Percentiles rank a stretch among this genome's conserved stretches.
phyloP scores from a whole-genome alignment of 495 filamentous ascomycete genomes.

The Penicillium robsamsonii region DNA sequence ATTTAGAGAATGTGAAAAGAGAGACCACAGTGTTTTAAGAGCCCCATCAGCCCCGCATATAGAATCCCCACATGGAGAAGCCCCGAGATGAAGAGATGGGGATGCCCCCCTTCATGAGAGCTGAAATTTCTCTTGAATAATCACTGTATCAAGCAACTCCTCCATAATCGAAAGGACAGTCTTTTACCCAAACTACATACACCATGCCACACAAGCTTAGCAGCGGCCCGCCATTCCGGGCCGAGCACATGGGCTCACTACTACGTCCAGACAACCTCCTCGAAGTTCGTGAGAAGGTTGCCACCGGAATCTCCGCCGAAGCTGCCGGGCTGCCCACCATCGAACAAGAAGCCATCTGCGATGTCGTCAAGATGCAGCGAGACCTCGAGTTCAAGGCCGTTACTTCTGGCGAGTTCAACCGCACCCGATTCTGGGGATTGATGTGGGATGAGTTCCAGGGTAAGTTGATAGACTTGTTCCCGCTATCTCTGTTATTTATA shows the following conservation, averaged over 20 bases:
- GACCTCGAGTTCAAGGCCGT: slow-evolving; percentile 62
- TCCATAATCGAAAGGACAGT: not conserved
- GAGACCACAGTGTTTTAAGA: not conserved
- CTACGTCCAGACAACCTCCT: slow-evolving; percentile 62
- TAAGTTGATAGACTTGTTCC: slow-evolving; percentile 20
- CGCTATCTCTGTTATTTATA: slow-evolving; percentile 21
- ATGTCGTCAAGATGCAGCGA: slow-evolving; percentile 60
- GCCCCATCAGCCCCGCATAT: slow-evolving; percentile 1
- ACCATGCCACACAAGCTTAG: slow-evolving; percentile 25
- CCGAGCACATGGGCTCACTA: slow-evolving; percentile 71
- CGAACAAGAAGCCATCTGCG: slow-evolving; percentile 58
- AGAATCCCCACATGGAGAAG: not conserved
- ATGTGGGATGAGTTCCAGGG: slow-evolving; percentile 70
- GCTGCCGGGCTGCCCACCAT: slow-evolving; percentile 39
- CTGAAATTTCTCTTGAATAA: not conserved
- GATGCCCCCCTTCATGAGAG: too few relatives aligned
- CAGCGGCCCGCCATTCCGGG: slow-evolving; percentile 60
- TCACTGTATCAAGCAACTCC: not conserved
- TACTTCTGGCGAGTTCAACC: slow-evolving; percentile 63
- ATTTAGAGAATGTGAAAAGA: not conserved
- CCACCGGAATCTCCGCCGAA: slow-evolving; percentile 42
- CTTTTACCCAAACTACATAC: not conserved
- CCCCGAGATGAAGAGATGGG: not conserved
- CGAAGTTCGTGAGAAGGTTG: slow-evolving; percentile 49
- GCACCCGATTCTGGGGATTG: slow-evolving; percentile 53